Conservation (phyloP, 345 rosid genomes). For the Citrus australasica region DNA sequence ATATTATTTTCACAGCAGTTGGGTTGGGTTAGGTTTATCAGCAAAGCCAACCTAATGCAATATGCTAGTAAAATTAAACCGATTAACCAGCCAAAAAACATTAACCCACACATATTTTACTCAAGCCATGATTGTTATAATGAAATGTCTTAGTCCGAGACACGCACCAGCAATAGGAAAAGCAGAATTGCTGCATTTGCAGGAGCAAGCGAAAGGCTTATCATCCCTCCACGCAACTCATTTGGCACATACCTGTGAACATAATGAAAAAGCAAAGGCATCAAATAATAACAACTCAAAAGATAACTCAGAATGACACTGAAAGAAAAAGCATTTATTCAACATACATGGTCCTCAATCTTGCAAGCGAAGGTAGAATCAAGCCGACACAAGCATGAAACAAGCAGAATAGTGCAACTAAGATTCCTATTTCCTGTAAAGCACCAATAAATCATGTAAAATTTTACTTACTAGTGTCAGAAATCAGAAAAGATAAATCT, state of each 20-base stretch:
- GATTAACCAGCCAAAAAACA: not conserved
- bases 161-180: slow-evolving; percentile 53
- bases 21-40: not conserved
- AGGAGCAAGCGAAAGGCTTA: slow-evolving; percentile 78
- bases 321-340: not conserved
- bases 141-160: slow-evolving; percentile 5
- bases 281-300: slow-evolving; percentile 1
- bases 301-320: not conserved
- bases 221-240: slow-evolving; percentile 96
- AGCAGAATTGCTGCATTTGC: slow-evolving; percentile 70
- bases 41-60: not conserved
- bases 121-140: not conserved
- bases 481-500: not conserved
- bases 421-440: slow-evolving; percentile 77
- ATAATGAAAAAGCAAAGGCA: slow-evolving; percentile 11
- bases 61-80: not conserved
- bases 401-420: slow-evolving; percentile 68
- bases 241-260: slow-evolving; percentile 75
- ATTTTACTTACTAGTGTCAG: slow-evolving; percentile 2
- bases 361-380: slow-evolving; percentile 77
- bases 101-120: not conserved
- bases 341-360: slow-evolving; percentile 81
- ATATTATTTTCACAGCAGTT: not conserved
- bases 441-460: slow-evolving; percentile 11
- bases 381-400: slow-evolving; percentile 73